Conservation (phyloP, 305 asterid species). For the Stenogyne calaminthoides region DNA sequence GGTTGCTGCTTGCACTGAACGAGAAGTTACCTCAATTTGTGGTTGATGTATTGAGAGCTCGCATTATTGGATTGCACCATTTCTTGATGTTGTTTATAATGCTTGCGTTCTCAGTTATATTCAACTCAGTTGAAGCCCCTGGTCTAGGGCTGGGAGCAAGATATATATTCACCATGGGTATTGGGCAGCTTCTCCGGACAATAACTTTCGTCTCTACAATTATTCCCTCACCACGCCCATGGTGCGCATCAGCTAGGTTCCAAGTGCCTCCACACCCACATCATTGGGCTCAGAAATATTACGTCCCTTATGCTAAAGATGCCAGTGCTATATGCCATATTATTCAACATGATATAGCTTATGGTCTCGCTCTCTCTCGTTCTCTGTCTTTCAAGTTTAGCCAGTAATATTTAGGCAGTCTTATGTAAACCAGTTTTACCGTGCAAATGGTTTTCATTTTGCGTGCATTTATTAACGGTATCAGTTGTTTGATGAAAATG, state of each 20-base stretch:
- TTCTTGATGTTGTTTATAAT: conserved; percentile 88
- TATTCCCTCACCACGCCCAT: conserved; percentile 94
- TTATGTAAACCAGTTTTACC: background rate
- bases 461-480: background rate
- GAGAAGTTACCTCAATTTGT: conserved; percentile 69
- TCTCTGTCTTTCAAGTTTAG: conserved; percentile 3
- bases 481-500: background rate
- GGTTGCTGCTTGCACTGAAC: conserved; percentile 82
- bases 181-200: conserved; percentile 90
- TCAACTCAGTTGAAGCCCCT: conserved; percentile 87
- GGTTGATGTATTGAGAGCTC: conserved; percentile 76
- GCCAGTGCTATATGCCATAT: conserved; percentile 62
- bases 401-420: background rate
- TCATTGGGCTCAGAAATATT: conserved; percentile 89
- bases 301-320: conserved; percentile 78
- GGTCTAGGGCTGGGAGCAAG: conserved; percentile 93
- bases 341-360: conserved; percentile 66
- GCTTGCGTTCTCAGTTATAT: conserved; percentile 91
- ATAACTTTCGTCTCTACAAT: conserved; percentile 86
- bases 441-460: background rate
- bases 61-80: conserved; percentile 88
- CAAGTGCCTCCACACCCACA: conserved; percentile 78
- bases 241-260: conserved; percentile 92
- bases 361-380: conserved; percentile 44
- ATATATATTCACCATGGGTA: conserved; percentile 94